Conservation (phyloP, 305 asterid genomes). For the Salvia sclarea region DNA sequence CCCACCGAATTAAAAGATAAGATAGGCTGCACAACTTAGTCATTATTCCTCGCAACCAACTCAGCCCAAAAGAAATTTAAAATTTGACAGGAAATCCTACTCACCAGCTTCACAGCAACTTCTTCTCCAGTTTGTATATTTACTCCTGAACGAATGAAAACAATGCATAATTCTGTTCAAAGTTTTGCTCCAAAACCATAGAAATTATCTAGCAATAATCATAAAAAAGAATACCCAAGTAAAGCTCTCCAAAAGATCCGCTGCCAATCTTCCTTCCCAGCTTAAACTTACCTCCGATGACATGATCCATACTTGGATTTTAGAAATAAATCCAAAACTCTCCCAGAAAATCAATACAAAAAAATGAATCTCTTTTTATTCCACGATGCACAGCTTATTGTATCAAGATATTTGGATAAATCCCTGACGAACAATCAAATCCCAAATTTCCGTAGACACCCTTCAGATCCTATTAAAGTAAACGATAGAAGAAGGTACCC, state of each 20-base stretch:
- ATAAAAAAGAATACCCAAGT: constrained; percentile 55
- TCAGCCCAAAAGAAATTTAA: not conserved
- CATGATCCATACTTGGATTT: constrained; percentile 69
- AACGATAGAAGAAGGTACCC: constrained; percentile 1
- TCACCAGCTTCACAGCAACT: constrained; percentile 91
- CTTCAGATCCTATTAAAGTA: constrained; percentile 40
- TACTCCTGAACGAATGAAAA: constrained; percentile 48
- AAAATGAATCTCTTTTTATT: constrained; percentile 26
- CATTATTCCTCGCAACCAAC: constrained; percentile 15
- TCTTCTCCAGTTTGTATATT: constrained; percentile 90
- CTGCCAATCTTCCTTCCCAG: constrained; percentile 91
- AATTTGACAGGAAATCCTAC: constrained; percentile 27
- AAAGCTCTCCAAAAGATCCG: constrained; percentile 96
- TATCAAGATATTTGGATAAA: constrained; percentile 21
- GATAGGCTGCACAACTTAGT: constrained; percentile 13
- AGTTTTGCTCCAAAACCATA: not conserved
- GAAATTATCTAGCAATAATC: constrained; percentile 3
- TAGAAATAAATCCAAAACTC: constrained; percentile 28
- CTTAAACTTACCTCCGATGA: constrained; percentile 84
- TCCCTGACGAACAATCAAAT: constrained; percentile 29
- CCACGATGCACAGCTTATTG: constrained; percentile 25
- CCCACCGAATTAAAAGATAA: not conserved
- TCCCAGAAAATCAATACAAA: constrained; percentile 20
- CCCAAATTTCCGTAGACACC: constrained; percentile 27
- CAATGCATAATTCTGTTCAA: constrained; percentile 15